Base-by-base conservation (phyloP, 306 rosid species). In the Astragalus membranaceus region DNA sequence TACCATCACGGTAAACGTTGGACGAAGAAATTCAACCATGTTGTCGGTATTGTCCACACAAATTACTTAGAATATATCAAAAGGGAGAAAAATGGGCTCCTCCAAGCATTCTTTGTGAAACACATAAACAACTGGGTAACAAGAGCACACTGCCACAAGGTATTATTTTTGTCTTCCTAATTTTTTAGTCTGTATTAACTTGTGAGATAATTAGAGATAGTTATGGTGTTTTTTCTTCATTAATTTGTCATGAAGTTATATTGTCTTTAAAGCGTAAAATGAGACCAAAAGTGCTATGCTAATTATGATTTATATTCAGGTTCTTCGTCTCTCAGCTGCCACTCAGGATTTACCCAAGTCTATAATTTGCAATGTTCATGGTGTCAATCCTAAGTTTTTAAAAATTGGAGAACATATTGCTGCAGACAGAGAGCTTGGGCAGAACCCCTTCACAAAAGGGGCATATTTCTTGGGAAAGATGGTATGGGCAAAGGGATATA, bases 401-500 rank as follows among this genome's bases (percentile, higher is more conserved):
- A 85, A 76, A 84, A 85, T 90, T 68, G 98, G 97, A 56, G 97
- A 90, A 67, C 79, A 84, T 76, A 59, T 93, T 49, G 96, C 85
- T 47, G 84, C 81, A 29, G 90, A 88, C 52, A 88, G 80, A 83
- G 95, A 93, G 82, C 80, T 66, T 54, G 98, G 97, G 68, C 87
- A 88, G 72, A 64, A 84, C 74, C 72, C 90, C 23, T 93, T 93
- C 78, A 85, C 98, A 16, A 88, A 87, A 81, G 97, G 98, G 17
- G 98, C 98, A 62, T 93, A 93, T 82, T 93, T 90, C 92, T 76
- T 93, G 73, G 98, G 98, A 47, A 93, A 90, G 85, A 90, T 93
- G 98, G 97, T 93, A 6, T 93, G 98, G 98, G 97, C 98, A 23
- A 93, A 93, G 83, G 97, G 97, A 62, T 90, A 90, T 75, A 80